phyloP scores from a whole-genome alignment of 108 stramenopile species.

The Fragilariopsis cylindrus region DNA sequence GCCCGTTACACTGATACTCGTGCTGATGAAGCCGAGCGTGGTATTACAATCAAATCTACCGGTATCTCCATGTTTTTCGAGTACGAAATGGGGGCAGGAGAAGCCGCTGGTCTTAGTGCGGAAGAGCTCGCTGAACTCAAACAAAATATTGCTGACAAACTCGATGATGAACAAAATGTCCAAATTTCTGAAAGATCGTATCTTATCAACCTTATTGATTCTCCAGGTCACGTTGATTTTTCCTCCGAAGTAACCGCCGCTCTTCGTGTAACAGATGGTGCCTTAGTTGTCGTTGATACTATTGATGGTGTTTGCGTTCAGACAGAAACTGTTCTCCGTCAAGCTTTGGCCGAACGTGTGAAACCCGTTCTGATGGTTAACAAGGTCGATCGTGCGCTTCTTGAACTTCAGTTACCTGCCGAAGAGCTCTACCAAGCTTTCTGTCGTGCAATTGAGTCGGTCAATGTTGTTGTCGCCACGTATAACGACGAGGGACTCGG shows the following conservation, averaged over 20 bases:
- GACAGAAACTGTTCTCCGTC: slow-evolving; percentile 99
- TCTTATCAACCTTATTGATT: slow-evolving; percentile 99
- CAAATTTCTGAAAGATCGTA: slow-evolving; percentile 95
- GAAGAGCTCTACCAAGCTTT: slow-evolving; percentile 99
- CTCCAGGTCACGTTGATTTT: slow-evolving; percentile 99
- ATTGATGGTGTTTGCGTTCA: slow-evolving; percentile 99
- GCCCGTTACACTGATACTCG: slow-evolving; percentile 99
- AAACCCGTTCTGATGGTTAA: slow-evolving; percentile 99
- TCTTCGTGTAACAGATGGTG: slow-evolving; percentile 99
- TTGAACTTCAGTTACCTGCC: slow-evolving; percentile 97
- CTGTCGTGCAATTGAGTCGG: slow-evolving; percentile 98
- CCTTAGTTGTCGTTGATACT: slow-evolving; percentile 99
- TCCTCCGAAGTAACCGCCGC: slow-evolving; percentile 99
- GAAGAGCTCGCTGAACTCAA: slow-evolving; percentile 66
- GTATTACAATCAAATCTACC: slow-evolving; percentile 99
- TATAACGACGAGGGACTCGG: slow-evolving; percentile 98
- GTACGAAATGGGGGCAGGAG: slow-evolving; percentile 95
- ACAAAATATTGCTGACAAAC: slow-evolving; percentile 56
- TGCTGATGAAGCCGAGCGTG: slow-evolving; percentile 99
- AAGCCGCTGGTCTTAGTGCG: slow-evolving; percentile 69
- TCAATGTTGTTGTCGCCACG: slow-evolving; percentile 99
- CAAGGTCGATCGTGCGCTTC: slow-evolving; percentile 99
- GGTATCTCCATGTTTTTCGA: slow-evolving; percentile 99
- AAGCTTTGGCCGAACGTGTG: slow-evolving; percentile 98
- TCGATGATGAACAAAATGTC: slow-evolving; percentile 76